Base-by-base conservation (phyloP, 768 basidiomycete species). In the Xerocomellus dryophilus region DNA sequence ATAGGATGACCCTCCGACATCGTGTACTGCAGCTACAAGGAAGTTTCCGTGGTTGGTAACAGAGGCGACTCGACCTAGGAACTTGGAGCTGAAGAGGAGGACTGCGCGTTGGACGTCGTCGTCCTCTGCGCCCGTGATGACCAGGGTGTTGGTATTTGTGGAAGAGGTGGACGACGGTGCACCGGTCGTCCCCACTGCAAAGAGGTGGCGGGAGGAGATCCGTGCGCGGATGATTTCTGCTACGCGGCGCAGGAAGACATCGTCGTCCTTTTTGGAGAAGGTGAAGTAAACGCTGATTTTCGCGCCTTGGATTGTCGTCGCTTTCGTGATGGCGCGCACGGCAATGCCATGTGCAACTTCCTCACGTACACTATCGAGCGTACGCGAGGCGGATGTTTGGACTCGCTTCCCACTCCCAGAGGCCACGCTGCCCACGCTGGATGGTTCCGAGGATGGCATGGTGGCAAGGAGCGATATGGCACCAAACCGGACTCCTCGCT, bases 21-120 rank as follows among this genome's bases (percentile, higher is more conserved):
- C 80, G 7, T 77, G 73, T n/a, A 86, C 76, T 34, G 74, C 66
- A 7, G 79, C 83, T 5, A 80, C 61, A 60, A 77, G 69, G 17
- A 60, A 49, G 44, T 65, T 63, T 27, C 68, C 69, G 32, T 72
- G 71, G 31, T 70, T 74, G 5, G 63, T 62, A 14, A 76, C 71
- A 29, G 72, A 60, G 32, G 72, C 65, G 27, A 88, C 69, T 12
- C 86, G 78, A 4, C 83, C 83, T n/a, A 86, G 72, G 63, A 91
- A 86, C 65, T 90, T 90, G 34, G 86, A 78, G 48, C 74, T 75
- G 14, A 79, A 76, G 48, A 90, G 80, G 8, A 88, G 76, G 23
- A 81, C 76, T 1, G 87, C 86, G 20, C 86, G 81, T 47, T 85
- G 80, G n/a, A 89, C 77, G 46, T 80, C 78, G 9, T 79, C 76